Base-by-base conservation (phyloP, 2,329 filamentous ascomycete genomes). In the Xylariomycetidae sp. region DNA sequence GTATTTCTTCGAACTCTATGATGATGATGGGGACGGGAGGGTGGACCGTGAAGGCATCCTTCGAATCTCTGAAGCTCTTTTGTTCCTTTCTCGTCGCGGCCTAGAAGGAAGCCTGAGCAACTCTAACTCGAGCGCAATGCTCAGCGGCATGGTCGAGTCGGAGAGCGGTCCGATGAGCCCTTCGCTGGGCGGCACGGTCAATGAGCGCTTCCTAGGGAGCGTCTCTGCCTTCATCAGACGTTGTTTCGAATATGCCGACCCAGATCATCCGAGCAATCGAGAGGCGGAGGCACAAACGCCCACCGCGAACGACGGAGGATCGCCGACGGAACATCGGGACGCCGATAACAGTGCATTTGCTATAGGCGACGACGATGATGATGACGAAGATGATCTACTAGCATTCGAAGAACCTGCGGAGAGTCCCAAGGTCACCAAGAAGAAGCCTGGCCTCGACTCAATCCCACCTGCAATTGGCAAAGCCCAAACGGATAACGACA, bases 231-330 rank as follows among this genome's bases (percentile, higher is more conserved):
- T 98, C 56, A 98, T 97, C 40, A 77, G 89, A 44, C 77, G 92
- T 38, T 98, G 92, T 61, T 98, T 98, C 46, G 92, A 98, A 61
- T 98, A 98, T 54, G 92, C 92, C 5, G 92, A 98, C 53, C 90
- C 92, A 1, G 90, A 94, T 52, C 82, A 85, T 43, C 80, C 83
- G 2, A 71, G 74, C 55, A 74, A 80, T 43, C 70, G 78, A 38
- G 61, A 60, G 26, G 42, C 50, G 30, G 34, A 53, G 22, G 33
- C 51, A 16, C 42, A 44, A 23, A 23, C 50, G 57, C 27, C 48
- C 40, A 23, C 56, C 61, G 39, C 50, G 18, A 45, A 45, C 27
- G 45, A 59, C 25, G 17, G 48, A 25, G 30, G 23, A 19, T 28
- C 37, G 16, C 30, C 49, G 38, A 28, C 45, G 37, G 34, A 45